Percentiles rank a stretch among this genome's conserved stretches.
Evolutionary conservation across 2,329 filamentous ascomycete genomes (phyloP).

Genomic region (Colletotrichum tanaceti): DNA sequence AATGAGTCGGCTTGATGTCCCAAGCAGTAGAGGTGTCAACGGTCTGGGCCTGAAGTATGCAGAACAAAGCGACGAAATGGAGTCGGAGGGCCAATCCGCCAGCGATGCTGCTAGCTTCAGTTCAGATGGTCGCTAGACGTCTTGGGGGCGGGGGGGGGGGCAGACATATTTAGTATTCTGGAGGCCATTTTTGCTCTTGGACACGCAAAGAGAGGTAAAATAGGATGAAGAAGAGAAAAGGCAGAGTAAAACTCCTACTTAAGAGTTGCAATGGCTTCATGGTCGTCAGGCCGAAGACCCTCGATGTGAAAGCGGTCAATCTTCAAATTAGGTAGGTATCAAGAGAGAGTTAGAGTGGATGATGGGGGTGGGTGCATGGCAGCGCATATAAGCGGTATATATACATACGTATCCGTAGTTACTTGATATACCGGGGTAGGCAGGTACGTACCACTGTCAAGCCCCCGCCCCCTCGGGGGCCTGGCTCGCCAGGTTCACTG

Average conservation of each 20-base stretch:
- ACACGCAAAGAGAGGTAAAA: too few species aligned
- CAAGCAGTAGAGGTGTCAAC: conserved; percentile 45
- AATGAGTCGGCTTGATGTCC: conserved; percentile 38
- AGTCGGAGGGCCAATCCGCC: conserved; percentile 52
- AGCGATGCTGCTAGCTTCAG: conserved; percentile 54
- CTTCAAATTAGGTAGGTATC: background rate
- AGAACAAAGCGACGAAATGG: conserved; percentile 50
- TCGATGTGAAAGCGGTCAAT: background rate
- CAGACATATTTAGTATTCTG: background rate
- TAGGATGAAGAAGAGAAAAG: background rate
- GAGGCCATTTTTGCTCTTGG: background rate
- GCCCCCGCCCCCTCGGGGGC: conserved; percentile 14
- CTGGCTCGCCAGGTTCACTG: conserved; percentile 10
- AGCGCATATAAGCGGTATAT: background rate
- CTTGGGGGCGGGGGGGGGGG: background rate
- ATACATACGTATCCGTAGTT: background rate
- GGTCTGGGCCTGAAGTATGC: conserved; percentile 47
- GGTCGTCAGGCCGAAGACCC: background rate
- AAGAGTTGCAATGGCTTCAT: background rate
- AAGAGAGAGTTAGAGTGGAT: background rate
- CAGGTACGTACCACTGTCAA: conserved; percentile 9
- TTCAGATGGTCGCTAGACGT: conserved; percentile 44
- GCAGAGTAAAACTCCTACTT: background rate
- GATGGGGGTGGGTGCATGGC: background rate
- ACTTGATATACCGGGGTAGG: background rate